Base-by-base conservation (phyloP, 352 stramenopile genomes). In the Elongisporangium prolatum region DNA sequence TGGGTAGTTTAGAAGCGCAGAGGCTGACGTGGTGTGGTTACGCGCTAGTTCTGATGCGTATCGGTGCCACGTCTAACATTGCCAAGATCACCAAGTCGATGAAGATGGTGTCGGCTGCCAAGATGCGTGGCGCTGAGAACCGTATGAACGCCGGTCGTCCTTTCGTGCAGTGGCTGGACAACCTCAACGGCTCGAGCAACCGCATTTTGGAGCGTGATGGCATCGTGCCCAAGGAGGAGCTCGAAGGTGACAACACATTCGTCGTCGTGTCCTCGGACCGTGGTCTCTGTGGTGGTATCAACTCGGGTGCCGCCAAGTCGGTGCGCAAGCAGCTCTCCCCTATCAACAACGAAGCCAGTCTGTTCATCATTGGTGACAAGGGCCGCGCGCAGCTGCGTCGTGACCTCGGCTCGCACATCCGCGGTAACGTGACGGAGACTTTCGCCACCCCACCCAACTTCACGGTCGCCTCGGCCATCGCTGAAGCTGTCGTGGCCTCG, bases 81-180 rank as follows among this genome's bases (percentile, higher is more conserved):
- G 86, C 93, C 67, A 99, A 99, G 88, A 99, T 99, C 83, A 99
- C 97, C 52, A 97, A 97, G 78, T 99, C 97, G 56, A 99, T 99
- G 97, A 99, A 99, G 82, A 99, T 99, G 97, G 97, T 99, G 75
- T 99, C 96, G 60, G 97, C 97, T 49, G 96, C 97, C 60, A 99
- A 99, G 87, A 95, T 99, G 67, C 97, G 97, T 72, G 97, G 97
- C 61, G 97, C 98, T 59, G 95, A 99, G 69, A 85, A 91, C 60
- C 81, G 89, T 53, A 83, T 98, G 62, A 79, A 71, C 51, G 75
- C 74, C 10, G 93, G 84, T 25, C 78, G 88, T 18, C 87, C 93
- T 24, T 98, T 98, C 66, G 75, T 77, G 38, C 69, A 71, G 24
- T 93, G 78, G 77, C 54, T 96, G 64, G 79, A 91, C 72, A 89